Conservation (phyloP, 805 yeast genomes). For the Yamadazyma scolyti region DNA sequence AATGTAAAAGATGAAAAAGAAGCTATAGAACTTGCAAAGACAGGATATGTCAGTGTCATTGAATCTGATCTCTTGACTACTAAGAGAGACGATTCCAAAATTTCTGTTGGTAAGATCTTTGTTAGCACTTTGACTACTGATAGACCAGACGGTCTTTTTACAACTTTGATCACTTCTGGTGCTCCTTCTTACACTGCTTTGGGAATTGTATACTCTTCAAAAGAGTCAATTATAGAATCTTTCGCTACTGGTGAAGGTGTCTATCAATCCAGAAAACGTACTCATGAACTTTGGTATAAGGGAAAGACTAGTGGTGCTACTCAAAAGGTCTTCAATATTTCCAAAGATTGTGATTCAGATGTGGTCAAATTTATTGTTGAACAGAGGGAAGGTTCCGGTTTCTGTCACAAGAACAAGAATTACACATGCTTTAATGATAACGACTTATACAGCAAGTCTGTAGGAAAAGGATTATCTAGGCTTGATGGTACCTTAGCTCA, state of each 20-base stretch:
- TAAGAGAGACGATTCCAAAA: slow-evolving; percentile 12
- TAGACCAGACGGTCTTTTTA: slow-evolving; percentile 78
- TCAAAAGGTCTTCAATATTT: slow-evolving; percentile 65
- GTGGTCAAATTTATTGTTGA: slow-evolving; percentile 82
- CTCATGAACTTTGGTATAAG: slow-evolving; percentile 89
- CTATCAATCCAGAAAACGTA: slow-evolving; percentile 79
- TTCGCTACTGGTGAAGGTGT: slow-evolving; percentile 82
- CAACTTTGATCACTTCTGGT: slow-evolving; percentile 78
- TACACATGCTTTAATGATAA: slow-evolving; percentile 66
- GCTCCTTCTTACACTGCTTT: slow-evolving; percentile 51
- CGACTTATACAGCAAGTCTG: slow-evolving; percentile 42
- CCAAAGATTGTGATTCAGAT: slow-evolving; percentile 89
- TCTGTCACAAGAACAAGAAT: slow-evolving; percentile 81
- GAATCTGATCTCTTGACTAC: slow-evolving; percentile 22
- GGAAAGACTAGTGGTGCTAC: slow-evolving; percentile 97
- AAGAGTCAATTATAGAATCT: slow-evolving; percentile 77
- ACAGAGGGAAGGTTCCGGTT: slow-evolving; percentile 76
- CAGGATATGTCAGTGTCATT: slow-evolving; percentile 31
- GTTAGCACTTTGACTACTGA: slow-evolving; percentile 64
- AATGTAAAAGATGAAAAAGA: slow-evolving; percentile 15
- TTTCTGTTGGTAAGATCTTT: slow-evolving; percentile 44
- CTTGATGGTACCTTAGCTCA: slow-evolving; percentile 64
- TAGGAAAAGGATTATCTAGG: slow-evolving; percentile 59
- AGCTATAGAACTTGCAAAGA: slow-evolving; percentile 23
- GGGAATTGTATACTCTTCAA: slow-evolving; percentile 89